Conservation (phyloP, 148 eudicot genomes). For the Vaccinium darrowii region DNA sequence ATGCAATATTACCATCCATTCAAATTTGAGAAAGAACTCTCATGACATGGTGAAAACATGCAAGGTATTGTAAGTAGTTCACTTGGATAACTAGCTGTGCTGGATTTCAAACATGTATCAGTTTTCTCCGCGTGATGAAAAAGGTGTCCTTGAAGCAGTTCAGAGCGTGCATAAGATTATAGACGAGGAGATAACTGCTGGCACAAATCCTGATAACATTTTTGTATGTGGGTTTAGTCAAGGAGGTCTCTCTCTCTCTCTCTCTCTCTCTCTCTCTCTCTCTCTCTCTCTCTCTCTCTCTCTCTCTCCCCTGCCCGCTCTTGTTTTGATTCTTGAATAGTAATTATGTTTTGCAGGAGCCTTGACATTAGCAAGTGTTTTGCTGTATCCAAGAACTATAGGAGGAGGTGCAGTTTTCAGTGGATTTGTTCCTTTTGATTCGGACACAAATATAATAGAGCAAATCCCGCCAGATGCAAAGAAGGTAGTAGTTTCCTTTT, state of each 20-base stretch:
- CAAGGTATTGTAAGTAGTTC: neutral
- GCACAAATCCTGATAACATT: conserved; percentile 72
- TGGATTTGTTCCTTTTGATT: conserved; percentile 94
- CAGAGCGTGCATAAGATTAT: conserved; percentile 74
- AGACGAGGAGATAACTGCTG: conserved; percentile 83
- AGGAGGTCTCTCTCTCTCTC: conserved; percentile 68
- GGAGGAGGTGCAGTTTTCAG: conserved; percentile 98
- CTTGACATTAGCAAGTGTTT: conserved; percentile 90
- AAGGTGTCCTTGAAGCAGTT: conserved; percentile 70
- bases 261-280: conserved; percentile 10
- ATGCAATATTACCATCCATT: neutral
- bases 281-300: conserved; percentile 1
- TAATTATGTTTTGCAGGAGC: conserved; percentile 58
- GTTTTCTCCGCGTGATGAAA: conserved; percentile 86
- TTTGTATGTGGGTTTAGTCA: conserved; percentile 98
- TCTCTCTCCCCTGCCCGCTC: neutral
- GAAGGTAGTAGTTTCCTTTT: conserved; percentile 50
- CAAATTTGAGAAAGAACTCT: neutral
- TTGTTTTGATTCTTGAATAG: conserved; percentile 7
- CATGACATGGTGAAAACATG: neutral
- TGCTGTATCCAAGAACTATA: conserved; percentile 81
- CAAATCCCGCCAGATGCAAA: conserved; percentile 69
- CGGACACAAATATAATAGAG: conserved; percentile 43
- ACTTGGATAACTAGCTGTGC: neutral
- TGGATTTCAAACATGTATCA: conserved; percentile 22